Evolutionary conservation across 306 rosid species (phyloP).

Genomic region (Lathyrus aphaca): DNA sequence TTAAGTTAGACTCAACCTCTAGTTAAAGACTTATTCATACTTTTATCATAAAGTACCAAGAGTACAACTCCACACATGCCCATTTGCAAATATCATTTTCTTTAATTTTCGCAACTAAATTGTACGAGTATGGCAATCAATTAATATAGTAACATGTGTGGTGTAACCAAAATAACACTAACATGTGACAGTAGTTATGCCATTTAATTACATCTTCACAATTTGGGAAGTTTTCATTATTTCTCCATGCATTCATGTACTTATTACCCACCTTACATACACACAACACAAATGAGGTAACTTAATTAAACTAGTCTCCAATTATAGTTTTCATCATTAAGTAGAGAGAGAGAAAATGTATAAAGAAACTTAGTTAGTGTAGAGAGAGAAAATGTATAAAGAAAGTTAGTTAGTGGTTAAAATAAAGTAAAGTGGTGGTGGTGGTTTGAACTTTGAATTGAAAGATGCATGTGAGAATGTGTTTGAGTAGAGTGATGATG

Average conservation of each 20-base stretch:
- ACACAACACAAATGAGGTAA: background rate
- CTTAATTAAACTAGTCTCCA: background rate
- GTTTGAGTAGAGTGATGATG: slow-evolving; percentile 21
- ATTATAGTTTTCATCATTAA: background rate
- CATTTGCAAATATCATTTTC: background rate
- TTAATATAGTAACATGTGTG: slow-evolving; percentile 4
- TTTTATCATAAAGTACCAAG: background rate
- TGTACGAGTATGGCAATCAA: background rate
- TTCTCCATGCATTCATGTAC: background rate
- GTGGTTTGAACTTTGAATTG: background rate
- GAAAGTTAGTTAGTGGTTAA: slow-evolving; percentile 7
- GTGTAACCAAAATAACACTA: background rate
- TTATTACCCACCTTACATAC: background rate
- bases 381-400: slow-evolving; percentile 12
- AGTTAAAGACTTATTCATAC: background rate
- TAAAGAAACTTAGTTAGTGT: slow-evolving; percentile 2
- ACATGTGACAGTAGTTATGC: slow-evolving; percentile 9
- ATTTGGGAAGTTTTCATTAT: background rate
- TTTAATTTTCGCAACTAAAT: background rate
- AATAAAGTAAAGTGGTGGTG: background rate
- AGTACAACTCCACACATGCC: background rate
- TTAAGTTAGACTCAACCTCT: too few relatives aligned
- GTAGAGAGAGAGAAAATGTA: slow-evolving; percentile 1
- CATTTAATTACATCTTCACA: background rate
- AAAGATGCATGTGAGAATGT: slow-evolving; percentile 13